Conservation (phyloP, 495 filamentous ascomycete species). For the Talaromyces ruber region DNA sequence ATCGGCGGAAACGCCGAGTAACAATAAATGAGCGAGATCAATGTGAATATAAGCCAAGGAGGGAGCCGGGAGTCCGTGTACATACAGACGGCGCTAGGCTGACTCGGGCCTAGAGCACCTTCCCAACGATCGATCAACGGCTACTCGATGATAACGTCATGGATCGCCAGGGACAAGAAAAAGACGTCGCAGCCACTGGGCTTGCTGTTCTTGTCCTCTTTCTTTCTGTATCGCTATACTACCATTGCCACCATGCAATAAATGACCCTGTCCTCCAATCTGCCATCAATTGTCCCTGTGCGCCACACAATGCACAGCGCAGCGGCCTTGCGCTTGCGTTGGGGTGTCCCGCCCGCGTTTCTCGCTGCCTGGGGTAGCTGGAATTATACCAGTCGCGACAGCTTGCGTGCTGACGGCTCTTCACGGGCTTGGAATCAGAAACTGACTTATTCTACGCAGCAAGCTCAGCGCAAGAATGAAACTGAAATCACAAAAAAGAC, state of each 20-base stretch:
- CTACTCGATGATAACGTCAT: constrained; percentile 1
- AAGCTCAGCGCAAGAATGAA: neutral
- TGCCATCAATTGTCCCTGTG: neutral
- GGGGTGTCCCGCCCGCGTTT: constrained; percentile 31
- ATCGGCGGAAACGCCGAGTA: too few species aligned
- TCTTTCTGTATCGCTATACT: neutral
- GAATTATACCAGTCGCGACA: neutral
- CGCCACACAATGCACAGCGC: constrained; percentile 2
- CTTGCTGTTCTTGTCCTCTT: neutral
- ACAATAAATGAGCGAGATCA: too few species aligned
- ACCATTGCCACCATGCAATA: neutral
- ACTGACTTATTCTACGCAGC: constrained; percentile 17
- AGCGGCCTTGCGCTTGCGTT: constrained; percentile 19
- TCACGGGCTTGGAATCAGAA: constrained; percentile 11
- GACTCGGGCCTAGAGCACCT: neutral
- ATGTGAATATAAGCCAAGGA: neutral
- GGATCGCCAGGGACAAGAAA: neutral
- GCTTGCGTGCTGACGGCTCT: constrained; percentile 5
- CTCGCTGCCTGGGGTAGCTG: constrained; percentile 16
- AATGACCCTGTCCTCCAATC: neutral
- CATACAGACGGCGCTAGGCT: neutral
- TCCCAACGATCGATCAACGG: neutral
- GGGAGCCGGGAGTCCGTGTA: neutral
- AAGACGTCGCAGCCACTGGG: neutral
- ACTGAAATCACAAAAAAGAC: constrained; percentile 7